Base-by-base conservation (phyloP, 75 land plant species). In the Cupressus sempervirens region DNA sequence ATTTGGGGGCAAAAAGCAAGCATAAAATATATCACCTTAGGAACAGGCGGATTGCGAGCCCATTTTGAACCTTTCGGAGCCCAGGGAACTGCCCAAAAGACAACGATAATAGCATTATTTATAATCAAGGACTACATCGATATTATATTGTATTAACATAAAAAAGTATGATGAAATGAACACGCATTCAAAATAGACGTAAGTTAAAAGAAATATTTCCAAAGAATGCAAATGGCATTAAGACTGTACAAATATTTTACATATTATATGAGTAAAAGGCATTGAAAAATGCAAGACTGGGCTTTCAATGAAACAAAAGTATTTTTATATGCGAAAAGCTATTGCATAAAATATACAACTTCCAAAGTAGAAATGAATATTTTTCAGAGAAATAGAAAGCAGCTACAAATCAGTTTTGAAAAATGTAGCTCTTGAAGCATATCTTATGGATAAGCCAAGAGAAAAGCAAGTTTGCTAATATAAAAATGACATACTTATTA, bases 41-140 rank as follows among this genome's bases (percentile, higher is more conserved):
- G 88, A 86, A 87, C 87, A 30, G 88, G 88, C 40, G 88, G 88
- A 85, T 86, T 87, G 41, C 88, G 86, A 23, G 87, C 88, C 76
- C 43, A 87, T 84, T 87, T 87, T 36, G 88, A 87, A 14, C 88
- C 88, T 29, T 87, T 65, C 11, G 88, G 88, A 76, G 87, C 88
- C 82, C 82, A 87, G 50, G 88, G 88, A 41, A 86, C 88, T 80
- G 85, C 29, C 20, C 48, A 76, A 76, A 76, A 2, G 46, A 76
- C 23, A 38, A 8, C 1, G 10, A 0, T 76, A 41, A 40, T 76
- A 76, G 48, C 26, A 76, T 76, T 41, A 18, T 40, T 3, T 76
- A 23, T 36, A 38, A 38, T 26, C 46, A 76, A 23, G 7, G 29
- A 46, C 23, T 76, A 23, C 48, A 76, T 9, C 23, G 26, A 41